Percentiles rank a stretch among this genome's conserved stretches.
These are phyloP conservation scores for Artemisia annua DNA, from an alignment of 129 eudicot species.

Conservation along the genomic window DNA sequence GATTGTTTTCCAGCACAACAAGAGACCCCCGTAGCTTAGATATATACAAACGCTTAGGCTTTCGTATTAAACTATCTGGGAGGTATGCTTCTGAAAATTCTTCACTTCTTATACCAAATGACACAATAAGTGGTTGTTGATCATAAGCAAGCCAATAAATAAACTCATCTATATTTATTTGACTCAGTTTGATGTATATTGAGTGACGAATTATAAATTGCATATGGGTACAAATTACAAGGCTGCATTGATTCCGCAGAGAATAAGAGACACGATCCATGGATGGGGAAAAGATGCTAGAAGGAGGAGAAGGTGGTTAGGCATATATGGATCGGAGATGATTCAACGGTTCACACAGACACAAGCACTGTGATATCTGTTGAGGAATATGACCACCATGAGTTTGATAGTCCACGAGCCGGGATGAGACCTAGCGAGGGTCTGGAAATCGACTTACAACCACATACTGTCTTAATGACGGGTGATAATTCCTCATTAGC, in stretches of 20 bases:
- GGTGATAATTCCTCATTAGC: constrained; percentile 33
- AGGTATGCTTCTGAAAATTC: background rate
- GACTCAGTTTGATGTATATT: background rate
- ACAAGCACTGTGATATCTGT: too few species aligned
- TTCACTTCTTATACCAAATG: background rate
- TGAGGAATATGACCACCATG: too few species aligned
- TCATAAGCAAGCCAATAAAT: background rate
- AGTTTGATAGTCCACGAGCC: constrained; percentile 49
- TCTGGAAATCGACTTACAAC: constrained; percentile 67
- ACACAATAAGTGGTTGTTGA: background rate
- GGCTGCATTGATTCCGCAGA: too few species aligned
- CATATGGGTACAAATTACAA: too few species aligned
- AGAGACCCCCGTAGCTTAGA: background rate
- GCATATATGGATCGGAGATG: too few species aligned
- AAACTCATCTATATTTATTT: background rate
- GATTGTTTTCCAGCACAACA: background rate
- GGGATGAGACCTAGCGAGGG: constrained; percentile 28
- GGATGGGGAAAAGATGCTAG: too few species aligned
- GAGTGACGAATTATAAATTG: background rate
- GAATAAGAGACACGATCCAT: too few species aligned
- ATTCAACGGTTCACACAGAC: too few species aligned
- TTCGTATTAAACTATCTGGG: background rate
- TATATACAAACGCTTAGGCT: background rate
- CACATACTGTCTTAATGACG: constrained; percentile 20
- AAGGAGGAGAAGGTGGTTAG: too few species aligned